phyloP scores from a whole-genome alignment of 2,329 filamentous ascomycete species.

The Fusarium sp. region DNA sequence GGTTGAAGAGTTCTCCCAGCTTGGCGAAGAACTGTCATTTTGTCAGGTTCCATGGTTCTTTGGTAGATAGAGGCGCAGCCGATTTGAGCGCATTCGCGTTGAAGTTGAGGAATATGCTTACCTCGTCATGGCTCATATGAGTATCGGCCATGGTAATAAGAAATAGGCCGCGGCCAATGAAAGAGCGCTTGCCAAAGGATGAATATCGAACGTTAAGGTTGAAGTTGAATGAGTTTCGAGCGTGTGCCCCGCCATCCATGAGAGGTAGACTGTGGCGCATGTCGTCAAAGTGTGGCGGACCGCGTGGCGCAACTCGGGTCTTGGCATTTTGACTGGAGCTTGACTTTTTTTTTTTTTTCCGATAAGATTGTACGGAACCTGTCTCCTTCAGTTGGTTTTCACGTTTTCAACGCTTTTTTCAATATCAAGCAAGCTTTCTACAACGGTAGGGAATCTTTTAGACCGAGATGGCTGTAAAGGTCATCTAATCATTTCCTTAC shows the following conservation, averaged over 20 bases:
- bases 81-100: neutral
- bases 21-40: constrained; percentile 78
- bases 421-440: neutral
- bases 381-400: neutral
- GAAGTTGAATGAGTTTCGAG: constrained; percentile 28
- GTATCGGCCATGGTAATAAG: constrained; percentile 39
- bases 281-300: constrained; percentile 17
- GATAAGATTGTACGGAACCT: neutral
- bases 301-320: neutral
- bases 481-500: neutral
- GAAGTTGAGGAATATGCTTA: constrained; percentile 13
- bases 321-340: neutral
- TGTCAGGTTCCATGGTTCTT: constrained; percentile 20
- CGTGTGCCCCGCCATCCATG: constrained; percentile 45
- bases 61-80: constrained; percentile 12
- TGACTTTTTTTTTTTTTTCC: constrained; percentile 20
- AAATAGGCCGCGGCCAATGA: constrained; percentile 14
- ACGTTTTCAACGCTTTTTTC: neutral
- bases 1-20: constrained; percentile 77
- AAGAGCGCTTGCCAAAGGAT: constrained; percentile 17
- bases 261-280: constrained; percentile 23
- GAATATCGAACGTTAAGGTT: constrained; percentile 30
- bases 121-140: constrained; percentile 50
- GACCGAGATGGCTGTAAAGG: neutral
- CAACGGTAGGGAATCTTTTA: neutral